Evolutionary conservation across 176 grass and related monocot genomes (phyloP).

Genomic region (Avena sativa): DNA sequence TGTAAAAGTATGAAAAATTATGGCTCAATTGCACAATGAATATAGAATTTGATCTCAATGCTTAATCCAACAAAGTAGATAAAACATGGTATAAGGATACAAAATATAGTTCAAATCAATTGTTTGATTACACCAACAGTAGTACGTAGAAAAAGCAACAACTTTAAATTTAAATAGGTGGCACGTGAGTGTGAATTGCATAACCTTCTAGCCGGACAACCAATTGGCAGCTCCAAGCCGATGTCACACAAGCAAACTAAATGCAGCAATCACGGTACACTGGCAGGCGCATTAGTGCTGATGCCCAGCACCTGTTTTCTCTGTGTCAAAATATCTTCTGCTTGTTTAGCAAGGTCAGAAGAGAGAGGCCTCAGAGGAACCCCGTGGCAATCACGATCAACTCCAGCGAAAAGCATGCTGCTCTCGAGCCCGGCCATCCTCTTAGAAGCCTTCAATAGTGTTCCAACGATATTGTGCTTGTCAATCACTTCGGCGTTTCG

Average conservation of each 20-base stretch:
- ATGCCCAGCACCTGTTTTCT: not conserved
- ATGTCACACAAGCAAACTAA: not conserved
- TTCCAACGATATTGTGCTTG: not conserved
- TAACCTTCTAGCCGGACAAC: not conserved
- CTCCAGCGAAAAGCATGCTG: not conserved
- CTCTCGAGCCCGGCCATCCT: not conserved
- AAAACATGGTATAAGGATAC: too few species aligned
- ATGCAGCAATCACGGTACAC: not conserved
- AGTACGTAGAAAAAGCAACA: not conserved
- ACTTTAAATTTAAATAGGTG: not conserved
- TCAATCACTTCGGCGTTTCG: not conserved
- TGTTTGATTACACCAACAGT: too few species aligned
- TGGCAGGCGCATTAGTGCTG: not conserved
- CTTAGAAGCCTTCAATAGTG: not conserved
- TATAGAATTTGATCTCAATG: not conserved
- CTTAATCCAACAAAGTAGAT: too few species aligned
- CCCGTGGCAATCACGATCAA: not conserved
- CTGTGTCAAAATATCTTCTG: not conserved
- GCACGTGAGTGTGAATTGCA: not conserved
- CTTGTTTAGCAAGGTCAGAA: not conserved
- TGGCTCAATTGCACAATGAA: too few species aligned
- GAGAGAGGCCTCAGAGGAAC: constrained; percentile 2
- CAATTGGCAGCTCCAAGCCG: not conserved
- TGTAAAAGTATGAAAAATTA: too few species aligned
- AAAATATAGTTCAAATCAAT: too few species aligned